phyloP scores from a whole-genome alignment of 2,329 filamentous ascomycete genomes.

The Pseudogymnoascus sp. region DNA sequence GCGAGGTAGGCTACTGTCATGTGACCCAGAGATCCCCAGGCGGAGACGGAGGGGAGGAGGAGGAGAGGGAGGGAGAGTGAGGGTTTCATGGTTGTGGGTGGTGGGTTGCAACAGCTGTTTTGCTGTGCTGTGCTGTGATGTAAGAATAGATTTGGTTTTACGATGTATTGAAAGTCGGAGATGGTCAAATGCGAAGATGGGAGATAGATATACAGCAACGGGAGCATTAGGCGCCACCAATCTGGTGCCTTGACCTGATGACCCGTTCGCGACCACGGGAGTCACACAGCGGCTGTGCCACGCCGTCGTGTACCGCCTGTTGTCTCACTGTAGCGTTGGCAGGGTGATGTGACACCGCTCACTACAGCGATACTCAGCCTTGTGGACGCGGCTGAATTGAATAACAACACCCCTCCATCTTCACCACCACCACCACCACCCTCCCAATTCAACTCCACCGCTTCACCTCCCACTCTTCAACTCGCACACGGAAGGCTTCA shows the following conservation, averaged over 20 bases:
- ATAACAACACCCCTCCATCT: neutral
- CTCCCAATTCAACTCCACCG: neutral
- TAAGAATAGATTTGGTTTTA: neutral
- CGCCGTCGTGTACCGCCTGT: neutral
- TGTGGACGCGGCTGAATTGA: neutral
- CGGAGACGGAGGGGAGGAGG: constrained; percentile 11
- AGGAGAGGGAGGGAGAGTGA: constrained; percentile 8
- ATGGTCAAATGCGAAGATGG: neutral
- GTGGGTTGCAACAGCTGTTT: neutral
- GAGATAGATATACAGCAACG: neutral
- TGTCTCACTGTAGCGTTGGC: neutral
- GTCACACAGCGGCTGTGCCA: neutral
- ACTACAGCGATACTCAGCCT: neutral
- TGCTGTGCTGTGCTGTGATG: neutral
- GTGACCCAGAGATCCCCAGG: constrained; percentile 45
- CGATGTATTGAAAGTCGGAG: neutral
- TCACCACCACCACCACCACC: neutral
- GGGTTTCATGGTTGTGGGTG: constrained; percentile 14
- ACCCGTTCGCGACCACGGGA: neutral
- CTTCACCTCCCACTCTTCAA: neutral
- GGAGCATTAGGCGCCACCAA: neutral
- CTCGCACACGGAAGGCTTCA: no score
- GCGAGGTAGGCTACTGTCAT: constrained; percentile 58
- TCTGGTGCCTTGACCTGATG: neutral
- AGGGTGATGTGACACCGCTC: neutral